Base-by-base conservation (phyloP, 2,329 filamentous ascomycete genomes). In the Aspergillus nomiae region DNA sequence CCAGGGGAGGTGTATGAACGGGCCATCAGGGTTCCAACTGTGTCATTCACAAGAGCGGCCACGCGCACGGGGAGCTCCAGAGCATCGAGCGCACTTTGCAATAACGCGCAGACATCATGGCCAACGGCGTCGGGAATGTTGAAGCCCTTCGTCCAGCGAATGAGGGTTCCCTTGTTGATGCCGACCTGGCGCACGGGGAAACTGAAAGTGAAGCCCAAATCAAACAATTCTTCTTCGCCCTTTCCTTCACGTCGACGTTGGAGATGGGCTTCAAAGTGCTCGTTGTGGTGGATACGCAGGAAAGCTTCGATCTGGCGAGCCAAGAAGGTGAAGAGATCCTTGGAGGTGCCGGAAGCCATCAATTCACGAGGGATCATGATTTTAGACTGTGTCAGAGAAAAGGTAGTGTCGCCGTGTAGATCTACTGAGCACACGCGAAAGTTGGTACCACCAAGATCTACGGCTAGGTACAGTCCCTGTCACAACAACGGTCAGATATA, bases 111-210 rank as follows among this genome's bases (percentile, higher is more conserved):
- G 36, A 99, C 94, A 77, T 99, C 95, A 80, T 97, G 91, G 71
- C 94, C 95, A 63, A 99, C 80, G 1, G 94, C 92, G 75, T 98
- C 95, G n/a, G 89, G 86, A 69, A 99, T 98, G 76, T 98, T 92
- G 76, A 97, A 99, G 58, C 95, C 95, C 83, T 99, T 99, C 62
- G 95, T 99, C 95, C 95, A 99, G 70, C 95, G 89, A 79, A 97
- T 95, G 60, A 99, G 85, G 62, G 89, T 90, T 65, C 95, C 95
- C 81, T 93, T 94, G 85, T 98, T 98, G 77, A 99, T 97, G 45
- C 92, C 94, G 62, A 91, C 85, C 78, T 99, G 95, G 76, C 96
- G 88, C 45, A 98, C 94, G 3, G 95, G 95, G 82, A 98, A 99
- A 76, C 92, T 96, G 81, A 99, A 99, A 59, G 95, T 99, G 81